Evolutionary conservation across 1,139 yeast species (phyloP), one percentile per base, ranked within the genome.

Genomic region (Pichia sp.): DNA sequence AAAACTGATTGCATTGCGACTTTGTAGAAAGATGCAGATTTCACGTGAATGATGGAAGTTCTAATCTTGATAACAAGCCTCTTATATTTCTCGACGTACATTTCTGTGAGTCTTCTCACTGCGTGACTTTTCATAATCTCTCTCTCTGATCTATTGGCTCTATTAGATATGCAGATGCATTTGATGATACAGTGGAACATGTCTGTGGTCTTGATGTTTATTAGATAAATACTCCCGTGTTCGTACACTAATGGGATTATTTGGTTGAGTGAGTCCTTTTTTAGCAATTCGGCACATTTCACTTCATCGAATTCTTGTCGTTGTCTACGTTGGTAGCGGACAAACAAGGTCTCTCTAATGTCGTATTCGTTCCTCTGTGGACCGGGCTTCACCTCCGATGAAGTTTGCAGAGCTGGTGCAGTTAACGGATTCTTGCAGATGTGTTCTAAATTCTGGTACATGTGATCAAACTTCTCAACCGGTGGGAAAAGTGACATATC

Each of bases 181-280:
- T 49, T 52, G n/a, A 53, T 55, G 12, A 33, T 38, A 28, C 40
- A 37, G 26, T 41, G 32, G n/a, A 39, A 35, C 11, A 29, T 32
- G 29, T 42, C 48, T 14, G 28, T 32, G 2, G 44, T 40, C 28
- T 46, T 39, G 18, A 55, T 45, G 32, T 55, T 54, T 26, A 56
- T 45, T 25, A 56, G 35, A 37, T 48, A 52, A 1, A 50, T 41
- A 8, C 45, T 40, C 10, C 56, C 56, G 33, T 47, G 50, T 34
- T 53, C 56, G 28, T 52, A 41, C 9, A 53, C 35, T n/a, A 56
- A 21, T 5, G 61, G 61, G 15, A 56, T 48, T 3, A 56, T 45
- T 35, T 55, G 57, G 35, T 52, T 53, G 13, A 28, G 31, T 25
- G 49, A 52, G 28, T 50, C 50, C 5, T 41, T 45, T 16, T 48